Percentiles rank a stretch among this genome's conserved stretches.
Conservation (phyloP, 176 grass and related monocot species). For the Avena atlantica region DNA sequence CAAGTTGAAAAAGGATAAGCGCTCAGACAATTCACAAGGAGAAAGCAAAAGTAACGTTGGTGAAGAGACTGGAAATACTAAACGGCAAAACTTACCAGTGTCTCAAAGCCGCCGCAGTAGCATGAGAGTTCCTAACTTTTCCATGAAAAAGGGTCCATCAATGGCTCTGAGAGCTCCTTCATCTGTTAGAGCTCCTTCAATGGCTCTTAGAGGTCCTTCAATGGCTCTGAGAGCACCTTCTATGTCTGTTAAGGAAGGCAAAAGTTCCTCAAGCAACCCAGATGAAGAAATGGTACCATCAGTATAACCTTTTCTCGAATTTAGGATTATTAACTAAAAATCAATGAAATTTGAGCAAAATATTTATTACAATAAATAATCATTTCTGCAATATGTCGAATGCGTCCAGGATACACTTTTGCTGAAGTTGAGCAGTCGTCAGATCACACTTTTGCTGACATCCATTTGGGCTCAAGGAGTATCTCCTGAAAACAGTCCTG, state of each 20-base stretch:
- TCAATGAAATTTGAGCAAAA: conserved; percentile 36
- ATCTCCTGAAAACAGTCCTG: conserved; percentile 80
- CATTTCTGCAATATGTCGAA: conserved; percentile 48
- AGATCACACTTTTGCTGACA: conserved; percentile 90
- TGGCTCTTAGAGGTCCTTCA: conserved; percentile 51
- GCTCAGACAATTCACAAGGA: conserved; percentile 59
- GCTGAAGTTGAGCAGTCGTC: conserved; percentile 82
- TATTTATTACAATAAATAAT: conserved; percentile 40
- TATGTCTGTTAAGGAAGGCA: conserved; percentile 63
- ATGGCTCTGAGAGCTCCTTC: conserved; percentile 63
- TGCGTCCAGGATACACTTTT: conserved; percentile 73
- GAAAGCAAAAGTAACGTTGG: conserved; percentile 58
- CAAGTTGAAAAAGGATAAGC: conserved; percentile 81
- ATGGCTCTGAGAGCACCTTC: conserved; percentile 53
- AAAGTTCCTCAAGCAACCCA: conserved; percentile 50
- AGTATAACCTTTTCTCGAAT: conserved; percentile 30
- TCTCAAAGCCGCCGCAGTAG: conserved; percentile 68
- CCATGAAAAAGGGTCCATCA: conserved; percentile 65
- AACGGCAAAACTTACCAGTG: conserved; percentile 56
- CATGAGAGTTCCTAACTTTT: conserved; percentile 72
- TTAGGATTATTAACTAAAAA: conserved; percentile 40
- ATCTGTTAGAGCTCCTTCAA: conserved; percentile 53
- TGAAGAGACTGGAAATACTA: conserved; percentile 58
- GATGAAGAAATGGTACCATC: conserved; percentile 67
- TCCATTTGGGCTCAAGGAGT: conserved; percentile 95